Percentiles rank a stretch among this genome's conserved stretches.
Evolutionary conservation across 345 rosid genomes (phyloP).

Genomic region (Diplotaxis tenuifolia): DNA sequence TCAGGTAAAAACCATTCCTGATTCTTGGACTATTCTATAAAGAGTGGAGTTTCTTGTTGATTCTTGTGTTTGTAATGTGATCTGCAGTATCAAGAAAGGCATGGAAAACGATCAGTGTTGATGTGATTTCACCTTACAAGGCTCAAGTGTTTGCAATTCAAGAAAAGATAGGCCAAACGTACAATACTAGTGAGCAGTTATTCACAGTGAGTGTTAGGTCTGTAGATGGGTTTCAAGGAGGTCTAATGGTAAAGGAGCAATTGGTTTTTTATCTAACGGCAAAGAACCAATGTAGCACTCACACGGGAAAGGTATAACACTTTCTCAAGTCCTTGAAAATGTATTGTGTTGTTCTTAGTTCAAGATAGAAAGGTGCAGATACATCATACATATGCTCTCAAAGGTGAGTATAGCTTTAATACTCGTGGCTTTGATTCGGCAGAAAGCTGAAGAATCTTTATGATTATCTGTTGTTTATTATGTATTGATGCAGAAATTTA

Average conservation of each 20-base stretch:
- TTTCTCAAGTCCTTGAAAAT: too few relatives aligned
- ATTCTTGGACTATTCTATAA: not conserved
- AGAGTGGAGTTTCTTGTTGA: not conserved
- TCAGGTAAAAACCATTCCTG: constrained; percentile 41
- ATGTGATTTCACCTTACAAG: constrained; percentile 53
- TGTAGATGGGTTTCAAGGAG: constrained; percentile 59
- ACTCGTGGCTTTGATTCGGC: too few relatives aligned
- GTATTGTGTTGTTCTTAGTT: not conserved
- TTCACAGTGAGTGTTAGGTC: constrained; percentile 42
- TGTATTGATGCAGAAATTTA: constrained; percentile 23
- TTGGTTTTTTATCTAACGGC: constrained; percentile 46
- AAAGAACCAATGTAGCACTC: constrained; percentile 44
- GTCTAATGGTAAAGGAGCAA: constrained; percentile 37
- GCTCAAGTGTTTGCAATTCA: constrained; percentile 54
- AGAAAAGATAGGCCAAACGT: constrained; percentile 35
- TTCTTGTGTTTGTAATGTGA: constrained; percentile 7
- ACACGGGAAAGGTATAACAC: constrained; percentile 54
- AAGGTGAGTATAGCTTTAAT: constrained; percentile 31
- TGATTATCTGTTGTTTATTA: not conserved
- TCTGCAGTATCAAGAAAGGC: constrained; percentile 33
- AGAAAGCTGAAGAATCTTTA: constrained; percentile 4
- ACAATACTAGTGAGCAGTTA: not conserved
- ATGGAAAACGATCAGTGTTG: constrained; percentile 26
- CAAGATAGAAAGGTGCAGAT: too few relatives aligned
- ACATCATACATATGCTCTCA: not conserved